phyloP scores from a whole-genome alignment of 2,329 filamentous ascomycete species.

The Samsoniella hepiali region DNA sequence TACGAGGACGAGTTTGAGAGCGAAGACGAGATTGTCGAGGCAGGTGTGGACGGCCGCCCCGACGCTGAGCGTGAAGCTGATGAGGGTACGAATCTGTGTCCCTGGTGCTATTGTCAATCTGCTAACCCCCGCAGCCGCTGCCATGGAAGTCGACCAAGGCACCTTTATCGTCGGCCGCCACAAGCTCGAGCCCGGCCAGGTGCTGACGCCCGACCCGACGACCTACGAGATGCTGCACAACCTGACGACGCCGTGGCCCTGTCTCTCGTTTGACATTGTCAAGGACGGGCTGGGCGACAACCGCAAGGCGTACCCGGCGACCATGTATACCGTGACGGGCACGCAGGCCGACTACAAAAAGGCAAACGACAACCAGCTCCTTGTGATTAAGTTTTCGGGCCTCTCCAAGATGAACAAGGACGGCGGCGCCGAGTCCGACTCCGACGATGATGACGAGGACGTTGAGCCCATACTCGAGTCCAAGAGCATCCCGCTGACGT shows the following conservation, averaged over 20 bases:
- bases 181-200: slow-evolving; percentile 87
- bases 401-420: slow-evolving; percentile 80
- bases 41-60: slow-evolving; percentile 86
- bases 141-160: slow-evolving; percentile 90
- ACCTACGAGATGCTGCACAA: slow-evolving; percentile 98
- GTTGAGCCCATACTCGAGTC: slow-evolving; percentile 91
- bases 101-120: slow-evolving; percentile 38
- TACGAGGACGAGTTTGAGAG: slow-evolving; percentile 90
- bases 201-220: slow-evolving; percentile 84
- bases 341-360: slow-evolving; percentile 80
- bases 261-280: slow-evolving; percentile 91
- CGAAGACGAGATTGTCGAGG: slow-evolving; percentile 87
- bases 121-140: slow-evolving; percentile 29
- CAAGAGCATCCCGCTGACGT: slow-evolving; percentile 78
- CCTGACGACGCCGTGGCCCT: slow-evolving; percentile 92
- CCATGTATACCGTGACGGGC: slow-evolving; percentile 90
- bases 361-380: slow-evolving; percentile 83
- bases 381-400: slow-evolving; percentile 95
- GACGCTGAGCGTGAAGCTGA: slow-evolving; percentile 91
- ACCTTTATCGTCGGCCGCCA: slow-evolving; percentile 95
- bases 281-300: slow-evolving; percentile 82
- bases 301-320: slow-evolving; percentile 89
- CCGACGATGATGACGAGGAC: slow-evolving; percentile 68
- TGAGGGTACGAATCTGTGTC: slow-evolving; percentile 51
- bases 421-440: slow-evolving; percentile 52